Percentiles rank a stretch among this genome's conserved stretches.
Evolutionary conservation across 495 filamentous ascomycete genomes (phyloP).

Genomic region (Penicillium subrubescens): DNA sequence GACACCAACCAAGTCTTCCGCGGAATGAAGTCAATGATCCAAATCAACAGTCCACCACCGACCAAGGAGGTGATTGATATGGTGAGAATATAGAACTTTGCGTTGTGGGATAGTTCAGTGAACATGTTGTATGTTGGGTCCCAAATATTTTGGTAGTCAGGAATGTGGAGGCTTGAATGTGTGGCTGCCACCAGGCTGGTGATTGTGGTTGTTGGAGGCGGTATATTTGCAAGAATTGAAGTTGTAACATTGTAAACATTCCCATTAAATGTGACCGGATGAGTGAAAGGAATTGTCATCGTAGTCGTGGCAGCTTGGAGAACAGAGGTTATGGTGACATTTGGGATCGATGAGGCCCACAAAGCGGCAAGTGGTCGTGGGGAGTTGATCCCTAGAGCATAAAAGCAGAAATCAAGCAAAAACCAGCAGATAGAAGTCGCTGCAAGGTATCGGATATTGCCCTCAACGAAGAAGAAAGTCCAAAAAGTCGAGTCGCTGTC

Average conservation of each 20-base stretch:
- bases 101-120: slow-evolving; percentile 23
- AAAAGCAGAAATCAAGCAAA: slow-evolving; percentile 46
- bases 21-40: slow-evolving; percentile 23
- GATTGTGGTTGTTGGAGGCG: slow-evolving; percentile 7
- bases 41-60: slow-evolving; percentile 1
- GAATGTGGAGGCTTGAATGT: slow-evolving; percentile 10
- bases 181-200: slow-evolving; percentile 5
- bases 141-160: slow-evolving; percentile 14
- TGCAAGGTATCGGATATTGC: slow-evolving; percentile 38
- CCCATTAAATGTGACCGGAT: background rate
- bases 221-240: slow-evolving; percentile 22
- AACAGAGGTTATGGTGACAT: background rate
- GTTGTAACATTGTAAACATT: slow-evolving; percentile 13
- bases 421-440: slow-evolving; percentile 44
- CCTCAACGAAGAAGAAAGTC: slow-evolving; percentile 32
- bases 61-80: slow-evolving; percentile 31
- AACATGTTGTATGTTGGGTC: slow-evolving; percentile 21
- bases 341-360: background rate
- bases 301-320: slow-evolving; percentile 4
- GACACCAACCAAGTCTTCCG: slow-evolving; percentile 6
- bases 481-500: slow-evolving; percentile 17
- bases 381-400: slow-evolving; percentile 43
- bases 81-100: slow-evolving; percentile 29
- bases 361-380: slow-evolving; percentile 18
- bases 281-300: slow-evolving; percentile 2